These are phyloP conservation scores for Immersiella caudata DNA, from an alignment of 495 filamentous ascomycete species.

Conservation along the genomic window DNA sequence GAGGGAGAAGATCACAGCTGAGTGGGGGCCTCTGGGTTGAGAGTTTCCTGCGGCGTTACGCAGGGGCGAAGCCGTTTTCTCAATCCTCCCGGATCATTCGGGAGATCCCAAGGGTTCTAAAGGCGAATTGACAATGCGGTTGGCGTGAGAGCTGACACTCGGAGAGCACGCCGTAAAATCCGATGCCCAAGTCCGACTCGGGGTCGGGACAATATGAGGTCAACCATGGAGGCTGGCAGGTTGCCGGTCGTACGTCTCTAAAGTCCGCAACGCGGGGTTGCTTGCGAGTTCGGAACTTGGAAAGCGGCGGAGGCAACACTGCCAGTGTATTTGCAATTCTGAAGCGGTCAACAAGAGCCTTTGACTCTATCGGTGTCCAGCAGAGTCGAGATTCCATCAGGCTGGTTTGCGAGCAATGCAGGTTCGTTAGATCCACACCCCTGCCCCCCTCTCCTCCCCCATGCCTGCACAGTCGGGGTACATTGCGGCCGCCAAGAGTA, in stretches of 20 bases:
- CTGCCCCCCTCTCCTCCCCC: background rate
- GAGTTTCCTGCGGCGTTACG: background rate
- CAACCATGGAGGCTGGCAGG: background rate
- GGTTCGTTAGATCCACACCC: constrained; percentile 15
- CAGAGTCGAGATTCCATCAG: constrained; percentile 23
- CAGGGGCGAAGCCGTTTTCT: constrained; percentile 13
- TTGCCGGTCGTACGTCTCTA: background rate
- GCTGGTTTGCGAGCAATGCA: constrained; percentile 28
- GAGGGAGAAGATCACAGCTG: background rate
- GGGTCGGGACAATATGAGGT: constrained; percentile 15
- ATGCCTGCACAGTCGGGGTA: constrained; percentile 14
- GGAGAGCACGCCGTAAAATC: constrained; percentile 13
- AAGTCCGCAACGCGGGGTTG: constrained; percentile 9
- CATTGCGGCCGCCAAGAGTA: constrained; percentile 27
- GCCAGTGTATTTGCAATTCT: background rate
- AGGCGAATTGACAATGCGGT: constrained; percentile 8
- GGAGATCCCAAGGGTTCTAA: constrained; percentile 7
- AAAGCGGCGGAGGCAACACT: background rate
- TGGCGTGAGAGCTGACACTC: background rate
- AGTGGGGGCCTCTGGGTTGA: background rate
- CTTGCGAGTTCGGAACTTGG: background rate
- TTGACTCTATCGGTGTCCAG: constrained; percentile 17
- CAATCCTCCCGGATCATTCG: constrained; percentile 22
- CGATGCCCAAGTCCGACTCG: constrained; percentile 25
- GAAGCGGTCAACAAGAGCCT: background rate